Evolutionary conservation across 202 grass and related monocot genomes (phyloP).

Genomic region (Elaeis oleifera): DNA sequence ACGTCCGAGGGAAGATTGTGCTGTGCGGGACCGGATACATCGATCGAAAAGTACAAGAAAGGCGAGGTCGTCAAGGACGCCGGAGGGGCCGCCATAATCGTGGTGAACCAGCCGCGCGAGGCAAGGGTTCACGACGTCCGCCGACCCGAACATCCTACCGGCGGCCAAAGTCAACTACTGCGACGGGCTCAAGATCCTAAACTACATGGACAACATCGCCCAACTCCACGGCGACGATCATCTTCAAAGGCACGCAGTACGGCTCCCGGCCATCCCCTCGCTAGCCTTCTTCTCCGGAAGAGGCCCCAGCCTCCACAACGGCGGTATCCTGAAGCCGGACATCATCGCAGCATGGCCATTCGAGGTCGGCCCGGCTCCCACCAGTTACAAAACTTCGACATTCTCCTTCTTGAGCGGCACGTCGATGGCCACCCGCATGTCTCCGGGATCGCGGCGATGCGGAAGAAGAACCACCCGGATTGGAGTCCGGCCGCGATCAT

Average conservation of each 20-base stretch:
- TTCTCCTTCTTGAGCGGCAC: too few relatives aligned
- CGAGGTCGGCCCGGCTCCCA: background rate
- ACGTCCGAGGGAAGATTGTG: constrained; percentile 8
- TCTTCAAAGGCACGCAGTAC: too few relatives aligned
- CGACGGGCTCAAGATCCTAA: too few relatives aligned
- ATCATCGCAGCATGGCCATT: background rate
- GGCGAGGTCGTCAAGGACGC: background rate
- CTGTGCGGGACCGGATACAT: background rate
- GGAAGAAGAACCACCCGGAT: constrained; percentile 1
- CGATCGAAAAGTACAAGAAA: background rate
- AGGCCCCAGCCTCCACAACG: background rate
- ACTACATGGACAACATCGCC: too few relatives aligned
- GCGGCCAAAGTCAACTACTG: too few relatives aligned
- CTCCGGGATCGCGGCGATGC: background rate
- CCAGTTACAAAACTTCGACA: background rate
- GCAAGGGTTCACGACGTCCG: too few relatives aligned
- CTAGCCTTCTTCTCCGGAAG: background rate
- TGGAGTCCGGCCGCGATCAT: background rate
- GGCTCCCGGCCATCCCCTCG: background rate
- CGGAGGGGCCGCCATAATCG: too few relatives aligned
- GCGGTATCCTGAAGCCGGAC: constrained; percentile 2
- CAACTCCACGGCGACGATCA: too few relatives aligned
- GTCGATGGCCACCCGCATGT: constrained; percentile 7
- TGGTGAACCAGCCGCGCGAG: too few relatives aligned
- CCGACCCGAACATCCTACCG: too few relatives aligned